These are phyloP conservation scores for Psidium friedrichsthalianum DNA, from an alignment of 345 rosid genomes.

Conservation along the genomic window DNA sequence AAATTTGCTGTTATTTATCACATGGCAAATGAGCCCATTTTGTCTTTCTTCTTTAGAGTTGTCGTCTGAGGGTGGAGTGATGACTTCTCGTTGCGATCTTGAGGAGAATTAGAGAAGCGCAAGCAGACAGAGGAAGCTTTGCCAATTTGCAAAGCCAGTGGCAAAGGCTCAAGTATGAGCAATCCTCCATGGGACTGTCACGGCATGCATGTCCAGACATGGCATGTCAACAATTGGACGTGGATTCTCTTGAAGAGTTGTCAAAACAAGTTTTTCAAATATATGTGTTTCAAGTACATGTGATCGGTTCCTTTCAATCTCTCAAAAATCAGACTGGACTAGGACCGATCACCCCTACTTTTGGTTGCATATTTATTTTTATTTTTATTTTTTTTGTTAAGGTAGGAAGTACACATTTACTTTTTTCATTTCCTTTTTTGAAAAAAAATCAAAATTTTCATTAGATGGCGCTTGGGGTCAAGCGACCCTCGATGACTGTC, in stretches of 20 bases:
- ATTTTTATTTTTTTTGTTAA: too few species aligned
- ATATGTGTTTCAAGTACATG: too few species aligned
- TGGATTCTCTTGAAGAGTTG: conserved; percentile 41
- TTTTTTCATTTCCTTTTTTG: too few species aligned
- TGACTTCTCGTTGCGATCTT: conserved; percentile 16
- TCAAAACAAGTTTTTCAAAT: conserved; percentile 25
- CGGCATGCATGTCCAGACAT: conserved; percentile 34
- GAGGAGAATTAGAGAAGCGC: conserved; percentile 53
- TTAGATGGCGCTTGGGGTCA: too few species aligned
- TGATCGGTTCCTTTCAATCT: too few species aligned
- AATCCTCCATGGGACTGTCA: conserved; percentile 35
- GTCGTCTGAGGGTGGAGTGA: conserved; percentile 42
- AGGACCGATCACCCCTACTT: too few species aligned
- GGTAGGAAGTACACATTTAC: too few species aligned
- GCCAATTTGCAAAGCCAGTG: conserved; percentile 37
- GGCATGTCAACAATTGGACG: conserved; percentile 19
- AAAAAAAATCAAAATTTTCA: too few species aligned
- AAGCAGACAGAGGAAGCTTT: conserved; percentile 59
- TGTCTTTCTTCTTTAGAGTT: conserved; percentile 31
- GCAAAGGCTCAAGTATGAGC: conserved; percentile 51
- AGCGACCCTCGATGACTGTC: too few species aligned
- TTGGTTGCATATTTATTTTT: too few species aligned
- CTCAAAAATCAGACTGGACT: rapidly evolving
- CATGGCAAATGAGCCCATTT: background rate
- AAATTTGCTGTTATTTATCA: background rate